Evolutionary conservation across 176 grass and related monocot species (phyloP).

Genomic region (Ananas comosus): DNA sequence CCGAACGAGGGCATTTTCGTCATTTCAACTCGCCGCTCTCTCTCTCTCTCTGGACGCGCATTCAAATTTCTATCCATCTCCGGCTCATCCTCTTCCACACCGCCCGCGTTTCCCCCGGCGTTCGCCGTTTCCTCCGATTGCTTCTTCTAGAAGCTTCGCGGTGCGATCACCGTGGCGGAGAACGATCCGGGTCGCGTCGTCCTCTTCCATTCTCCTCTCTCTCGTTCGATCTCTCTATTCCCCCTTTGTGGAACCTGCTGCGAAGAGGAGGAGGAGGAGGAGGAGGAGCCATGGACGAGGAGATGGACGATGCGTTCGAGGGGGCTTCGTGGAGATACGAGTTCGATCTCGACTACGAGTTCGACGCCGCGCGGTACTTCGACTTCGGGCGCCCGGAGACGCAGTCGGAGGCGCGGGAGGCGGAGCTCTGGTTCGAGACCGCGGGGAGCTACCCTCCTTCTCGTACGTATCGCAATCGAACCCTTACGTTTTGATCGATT

Average conservation of each 20-base stretch:
- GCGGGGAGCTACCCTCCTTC: conserved; percentile 78
- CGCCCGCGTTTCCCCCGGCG: background rate
- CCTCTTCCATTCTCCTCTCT: background rate
- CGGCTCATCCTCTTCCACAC: background rate
- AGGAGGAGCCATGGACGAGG: conserved; percentile 12
- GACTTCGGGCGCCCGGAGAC: conserved; percentile 62
- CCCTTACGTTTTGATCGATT: background rate
- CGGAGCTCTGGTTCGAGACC: conserved; percentile 65
- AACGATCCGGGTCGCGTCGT: background rate
- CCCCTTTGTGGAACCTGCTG: background rate
- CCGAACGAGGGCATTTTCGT: conserved; percentile 30
- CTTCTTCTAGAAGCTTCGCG: conserved; percentile 38
- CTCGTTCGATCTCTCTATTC: background rate
- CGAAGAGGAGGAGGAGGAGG: conserved; percentile 2
- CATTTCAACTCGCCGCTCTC: background rate
- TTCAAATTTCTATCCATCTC: conserved; percentile 66
- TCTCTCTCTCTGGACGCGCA: conserved; percentile 40
- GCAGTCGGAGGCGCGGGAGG: conserved; percentile 24
- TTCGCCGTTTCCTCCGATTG: background rate
- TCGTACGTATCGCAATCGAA: conserved; percentile 36
- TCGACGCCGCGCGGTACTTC: conserved; percentile 77
- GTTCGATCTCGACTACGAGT: conserved; percentile 92
- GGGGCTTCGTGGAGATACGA: conserved; percentile 31
- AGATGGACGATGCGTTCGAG: conserved; percentile 20
- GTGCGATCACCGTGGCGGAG: conserved; percentile 13